Evolutionary conservation across 2,329 filamentous ascomycete species (phyloP).

Genomic region (Trichophyton rubrum): DNA sequence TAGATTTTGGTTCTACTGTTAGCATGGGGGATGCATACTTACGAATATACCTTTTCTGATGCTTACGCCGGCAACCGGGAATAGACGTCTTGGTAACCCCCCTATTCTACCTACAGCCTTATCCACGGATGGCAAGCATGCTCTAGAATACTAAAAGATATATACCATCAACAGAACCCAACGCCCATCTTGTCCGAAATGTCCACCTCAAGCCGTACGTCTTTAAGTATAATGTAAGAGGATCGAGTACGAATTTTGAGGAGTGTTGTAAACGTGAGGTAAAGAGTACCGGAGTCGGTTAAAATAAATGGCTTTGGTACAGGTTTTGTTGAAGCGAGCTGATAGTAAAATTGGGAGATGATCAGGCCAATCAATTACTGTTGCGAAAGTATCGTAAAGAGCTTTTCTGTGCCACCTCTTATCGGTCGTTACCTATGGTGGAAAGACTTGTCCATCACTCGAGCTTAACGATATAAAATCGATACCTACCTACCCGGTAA

Average conservation of each 20-base stretch:
- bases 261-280: neutral
- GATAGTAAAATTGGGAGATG: neutral
- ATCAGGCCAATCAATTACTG: conserved; percentile 1
- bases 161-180: neutral
- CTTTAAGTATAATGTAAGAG: neutral
- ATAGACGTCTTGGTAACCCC: neutral
- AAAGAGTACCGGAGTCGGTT: neutral
- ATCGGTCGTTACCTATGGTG: neutral
- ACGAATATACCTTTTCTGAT: neutral
- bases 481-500: conserved; percentile 39
- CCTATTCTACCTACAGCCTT: neutral
- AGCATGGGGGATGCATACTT: neutral
- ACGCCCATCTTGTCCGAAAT: neutral
- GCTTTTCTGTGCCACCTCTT: conserved; percentile 2
- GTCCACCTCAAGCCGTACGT: neutral
- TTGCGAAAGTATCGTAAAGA: conserved; percentile 2
- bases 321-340: neutral
- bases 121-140: neutral
- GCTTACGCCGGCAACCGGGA: neutral
- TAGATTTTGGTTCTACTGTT: neutral
- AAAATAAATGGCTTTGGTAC: neutral
- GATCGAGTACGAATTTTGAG: neutral
- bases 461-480: neutral
- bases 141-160: neutral
- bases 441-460: neutral